phyloP scores from a whole-genome alignment of 345 rosid genomes.

The Brassica carinata region DNA sequence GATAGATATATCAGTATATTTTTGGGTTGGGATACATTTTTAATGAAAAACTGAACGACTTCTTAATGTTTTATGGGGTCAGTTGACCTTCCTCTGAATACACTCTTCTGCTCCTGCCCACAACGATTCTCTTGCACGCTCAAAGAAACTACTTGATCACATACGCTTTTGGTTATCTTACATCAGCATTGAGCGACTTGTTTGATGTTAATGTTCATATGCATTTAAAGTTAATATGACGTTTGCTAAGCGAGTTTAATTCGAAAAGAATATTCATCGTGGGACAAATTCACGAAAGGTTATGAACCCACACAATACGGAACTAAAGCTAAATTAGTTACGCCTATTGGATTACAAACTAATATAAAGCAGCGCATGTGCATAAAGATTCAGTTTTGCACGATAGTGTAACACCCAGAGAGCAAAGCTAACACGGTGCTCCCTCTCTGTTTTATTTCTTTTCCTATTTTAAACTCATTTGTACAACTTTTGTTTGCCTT shows the following conservation, averaged over 20 bases:
- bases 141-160: background rate
- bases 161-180: background rate
- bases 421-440: slow-evolving; percentile 31
- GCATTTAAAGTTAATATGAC: background rate
- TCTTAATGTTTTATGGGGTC: background rate
- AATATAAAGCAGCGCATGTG: slow-evolving; percentile 41
- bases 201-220: background rate
- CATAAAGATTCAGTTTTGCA: slow-evolving; percentile 38
- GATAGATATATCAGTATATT: background rate
- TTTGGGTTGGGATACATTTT: background rate
- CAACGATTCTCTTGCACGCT: background rate
- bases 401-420: slow-evolving; percentile 45
- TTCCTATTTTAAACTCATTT: background rate
- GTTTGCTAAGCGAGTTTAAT: slow-evolving; percentile 1
- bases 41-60: background rate
- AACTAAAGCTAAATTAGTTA: slow-evolving; percentile 26
- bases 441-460: slow-evolving; percentile 17
- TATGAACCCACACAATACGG: slow-evolving; percentile 33
- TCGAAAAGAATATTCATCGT: slow-evolving; percentile 16
- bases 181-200: background rate
- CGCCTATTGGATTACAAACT: slow-evolving; percentile 15
- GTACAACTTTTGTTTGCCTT: slow-evolving; percentile 20
- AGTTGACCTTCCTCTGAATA: background rate
- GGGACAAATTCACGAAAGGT: slow-evolving; percentile 16
- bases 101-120: background rate